phyloP scores from a whole-genome alignment of 1,284 basidiomycete genomes.

The Grifola frondosa region DNA sequence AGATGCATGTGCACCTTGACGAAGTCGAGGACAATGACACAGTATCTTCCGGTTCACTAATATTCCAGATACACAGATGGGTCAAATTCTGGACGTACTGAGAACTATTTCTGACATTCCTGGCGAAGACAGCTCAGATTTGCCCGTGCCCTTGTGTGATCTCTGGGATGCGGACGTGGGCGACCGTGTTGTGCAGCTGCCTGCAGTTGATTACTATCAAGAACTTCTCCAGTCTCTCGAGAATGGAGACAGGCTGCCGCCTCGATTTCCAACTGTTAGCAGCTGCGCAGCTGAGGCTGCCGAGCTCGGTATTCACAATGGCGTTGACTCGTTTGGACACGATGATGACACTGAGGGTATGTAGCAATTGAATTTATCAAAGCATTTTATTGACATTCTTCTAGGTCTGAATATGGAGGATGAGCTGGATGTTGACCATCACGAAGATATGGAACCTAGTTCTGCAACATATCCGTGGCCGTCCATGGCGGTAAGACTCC shows the following conservation, averaged over 20 bases:
- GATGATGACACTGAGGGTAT: not conserved
- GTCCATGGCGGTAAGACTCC: constrained; percentile 11
- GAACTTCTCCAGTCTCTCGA: not conserved
- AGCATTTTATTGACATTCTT: not conserved
- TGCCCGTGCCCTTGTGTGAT: not conserved
- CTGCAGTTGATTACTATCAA: not conserved
- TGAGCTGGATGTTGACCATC: not conserved
- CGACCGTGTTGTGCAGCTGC: not conserved
- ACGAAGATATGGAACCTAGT: not conserved
- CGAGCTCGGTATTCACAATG: not conserved
- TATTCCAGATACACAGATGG: too few relatives aligned
- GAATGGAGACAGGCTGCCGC: not conserved
- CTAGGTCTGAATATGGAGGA: not conserved
- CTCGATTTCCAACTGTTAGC: not conserved
- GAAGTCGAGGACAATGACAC: too few relatives aligned
- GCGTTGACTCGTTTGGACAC: not conserved
- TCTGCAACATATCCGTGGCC: constrained; percentile 18
- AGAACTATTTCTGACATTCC: not conserved
- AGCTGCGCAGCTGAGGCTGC: not conserved
- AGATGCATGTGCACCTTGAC: too few relatives aligned
- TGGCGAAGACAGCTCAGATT: not conserved
- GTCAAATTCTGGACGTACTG: not conserved
- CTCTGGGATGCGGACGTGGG: not conserved
- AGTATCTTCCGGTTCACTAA: too few relatives aligned
- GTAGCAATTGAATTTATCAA: not conserved